Percentiles rank a stretch among this genome's conserved stretches.
Conservation (phyloP, 495 filamentous ascomycete species). For the Neurospora tetrasperma region DNA sequence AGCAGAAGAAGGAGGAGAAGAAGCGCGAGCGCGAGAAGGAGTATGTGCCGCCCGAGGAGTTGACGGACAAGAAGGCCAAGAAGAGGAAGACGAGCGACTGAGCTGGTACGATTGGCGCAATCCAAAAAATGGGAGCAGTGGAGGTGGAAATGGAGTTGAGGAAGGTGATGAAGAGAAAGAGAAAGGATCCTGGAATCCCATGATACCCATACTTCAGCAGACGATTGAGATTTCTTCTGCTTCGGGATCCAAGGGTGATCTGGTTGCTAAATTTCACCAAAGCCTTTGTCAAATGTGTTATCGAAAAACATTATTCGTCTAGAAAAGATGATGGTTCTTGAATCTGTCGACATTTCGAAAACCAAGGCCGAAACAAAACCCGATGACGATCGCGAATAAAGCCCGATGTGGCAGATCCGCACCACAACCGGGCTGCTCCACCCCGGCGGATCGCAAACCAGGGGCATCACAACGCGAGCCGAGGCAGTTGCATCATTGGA, state of each 20-base stretch:
- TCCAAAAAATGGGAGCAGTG: background rate
- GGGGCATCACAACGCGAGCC: constrained; percentile 3
- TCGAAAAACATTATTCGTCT: background rate
- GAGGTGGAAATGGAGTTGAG: background rate
- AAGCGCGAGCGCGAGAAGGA: constrained; percentile 73
- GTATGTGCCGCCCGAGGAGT: constrained; percentile 77
- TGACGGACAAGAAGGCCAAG: constrained; percentile 47
- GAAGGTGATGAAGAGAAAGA: constrained; percentile 2
- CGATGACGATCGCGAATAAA: background rate
- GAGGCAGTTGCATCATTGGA: constrained; percentile 15
- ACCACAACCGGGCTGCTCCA: background rate
- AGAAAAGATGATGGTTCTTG: background rate
- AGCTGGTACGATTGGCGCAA: background rate
- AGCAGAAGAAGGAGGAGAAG: constrained; percentile 79
- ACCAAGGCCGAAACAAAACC: background rate
- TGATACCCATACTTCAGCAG: constrained; percentile 19
- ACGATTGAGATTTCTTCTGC: background rate
- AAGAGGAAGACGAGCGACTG: constrained; percentile 47
- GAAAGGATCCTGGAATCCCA: constrained; percentile 7
- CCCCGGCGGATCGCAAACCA: background rate
- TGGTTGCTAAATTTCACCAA: background rate
- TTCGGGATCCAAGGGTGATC: background rate
- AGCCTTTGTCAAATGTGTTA: background rate
- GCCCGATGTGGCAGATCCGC: background rate
- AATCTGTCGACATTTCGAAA: background rate